Evolutionary conservation across 129 eudicot species (phyloP).

Genomic region (Artemisia tridentata): DNA sequence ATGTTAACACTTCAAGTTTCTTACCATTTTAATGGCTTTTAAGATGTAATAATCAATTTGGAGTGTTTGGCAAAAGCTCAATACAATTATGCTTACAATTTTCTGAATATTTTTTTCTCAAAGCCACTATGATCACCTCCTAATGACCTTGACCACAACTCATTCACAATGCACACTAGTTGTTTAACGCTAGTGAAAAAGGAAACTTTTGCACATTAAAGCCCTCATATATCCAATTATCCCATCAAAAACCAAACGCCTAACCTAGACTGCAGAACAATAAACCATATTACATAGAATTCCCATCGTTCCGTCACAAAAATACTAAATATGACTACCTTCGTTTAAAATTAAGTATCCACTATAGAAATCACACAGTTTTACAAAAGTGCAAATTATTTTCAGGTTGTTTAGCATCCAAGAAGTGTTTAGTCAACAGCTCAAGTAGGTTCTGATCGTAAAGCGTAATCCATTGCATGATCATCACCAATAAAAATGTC

Average conservation of each 20-base stretch:
- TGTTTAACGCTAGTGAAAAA: background rate
- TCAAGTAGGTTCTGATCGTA: too few species aligned
- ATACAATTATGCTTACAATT: background rate
- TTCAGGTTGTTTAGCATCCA: background rate
- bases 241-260: background rate
- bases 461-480: too few species aligned
- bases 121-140: background rate
- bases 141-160: background rate
- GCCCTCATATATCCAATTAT: background rate
- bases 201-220: constrained; percentile 9
- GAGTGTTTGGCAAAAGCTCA: background rate
- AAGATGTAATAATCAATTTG: background rate
- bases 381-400: background rate
- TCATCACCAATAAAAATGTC: too few species aligned
- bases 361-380: too few species aligned
- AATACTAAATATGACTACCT: background rate
- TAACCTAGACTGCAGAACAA: background rate
- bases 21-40: background rate
- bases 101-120: too few species aligned
- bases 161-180: background rate
- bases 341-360: too few species aligned
- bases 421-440: too few species aligned
- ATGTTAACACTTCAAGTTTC: background rate
- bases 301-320: background rate
- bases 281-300: background rate